Evolutionary conservation across 1,284 basidiomycete species (phyloP).

Genomic region (Moesziomyces parantarcticus): DNA sequence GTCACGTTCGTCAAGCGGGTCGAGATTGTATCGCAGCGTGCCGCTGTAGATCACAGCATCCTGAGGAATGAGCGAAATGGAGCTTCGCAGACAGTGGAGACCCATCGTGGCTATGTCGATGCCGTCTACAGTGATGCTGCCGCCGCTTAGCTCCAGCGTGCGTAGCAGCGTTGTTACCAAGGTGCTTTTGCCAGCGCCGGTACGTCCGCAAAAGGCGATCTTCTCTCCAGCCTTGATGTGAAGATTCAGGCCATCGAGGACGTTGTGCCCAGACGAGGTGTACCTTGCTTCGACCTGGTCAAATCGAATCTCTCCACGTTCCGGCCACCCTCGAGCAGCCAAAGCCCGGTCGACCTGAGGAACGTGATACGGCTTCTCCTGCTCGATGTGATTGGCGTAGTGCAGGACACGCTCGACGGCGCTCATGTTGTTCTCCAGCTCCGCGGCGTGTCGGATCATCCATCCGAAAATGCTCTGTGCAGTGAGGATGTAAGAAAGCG

Average conservation of each 20-base stretch:
- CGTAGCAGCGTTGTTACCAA: constrained; percentile 40
- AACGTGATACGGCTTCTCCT: constrained; percentile 19
- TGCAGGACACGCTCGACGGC: constrained; percentile 78
- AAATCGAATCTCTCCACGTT: constrained; percentile 50
- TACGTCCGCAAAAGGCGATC: constrained; percentile 59
- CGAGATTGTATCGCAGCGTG: constrained; percentile 76
- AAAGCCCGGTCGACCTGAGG: constrained; percentile 67
- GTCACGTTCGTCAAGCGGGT: constrained; percentile 78
- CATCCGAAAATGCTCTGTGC: constrained; percentile 77
- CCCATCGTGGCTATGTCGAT: constrained; percentile 73
- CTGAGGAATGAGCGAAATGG: constrained; percentile 83
- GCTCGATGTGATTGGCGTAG: constrained; percentile 73
- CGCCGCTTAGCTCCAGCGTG: constrained; percentile 70
- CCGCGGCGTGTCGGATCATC: constrained; percentile 77
- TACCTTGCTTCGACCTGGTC: constrained; percentile 74
- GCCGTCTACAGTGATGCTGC: constrained; percentile 45
- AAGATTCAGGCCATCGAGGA: constrained; percentile 74
- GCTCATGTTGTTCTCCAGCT: constrained; percentile 74
- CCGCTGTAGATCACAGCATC: constrained; percentile 79
- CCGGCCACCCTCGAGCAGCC: constrained; percentile 57
- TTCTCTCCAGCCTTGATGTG: constrained; percentile 54
- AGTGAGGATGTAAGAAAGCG: constrained; percentile 79
- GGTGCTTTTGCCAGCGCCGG: constrained; percentile 54
- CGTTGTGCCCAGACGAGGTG: constrained; percentile 70
- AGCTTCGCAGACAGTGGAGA: constrained; percentile 71